These are phyloP conservation scores for Letharia columbiana DNA, from an alignment of 495 filamentous ascomycete genomes.

Conservation along the genomic window DNA sequence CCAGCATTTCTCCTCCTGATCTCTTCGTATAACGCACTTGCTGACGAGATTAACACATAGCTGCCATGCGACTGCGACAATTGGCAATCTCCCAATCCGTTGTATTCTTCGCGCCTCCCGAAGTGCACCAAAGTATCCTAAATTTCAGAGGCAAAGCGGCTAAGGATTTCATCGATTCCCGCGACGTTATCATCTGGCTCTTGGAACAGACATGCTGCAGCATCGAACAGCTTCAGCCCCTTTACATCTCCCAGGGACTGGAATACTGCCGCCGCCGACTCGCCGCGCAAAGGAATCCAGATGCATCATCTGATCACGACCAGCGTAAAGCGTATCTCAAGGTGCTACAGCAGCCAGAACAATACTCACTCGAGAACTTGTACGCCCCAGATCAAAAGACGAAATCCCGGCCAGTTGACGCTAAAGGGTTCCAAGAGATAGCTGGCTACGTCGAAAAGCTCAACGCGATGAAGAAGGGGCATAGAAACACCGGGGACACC, in stretches of 20 bases:
- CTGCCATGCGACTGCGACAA: constrained; percentile 42
- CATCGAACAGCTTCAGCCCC: constrained; percentile 45
- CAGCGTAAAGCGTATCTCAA: constrained; percentile 34
- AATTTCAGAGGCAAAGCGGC: constrained; percentile 28
- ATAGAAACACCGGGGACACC: constrained; percentile 27
- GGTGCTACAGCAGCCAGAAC: constrained; percentile 35
- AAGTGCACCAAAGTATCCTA: constrained; percentile 43
- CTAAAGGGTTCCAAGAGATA: constrained; percentile 19
- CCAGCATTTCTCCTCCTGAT: neutral
- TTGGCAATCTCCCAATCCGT: constrained; percentile 34
- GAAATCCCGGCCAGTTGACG: constrained; percentile 9
- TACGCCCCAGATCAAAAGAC: constrained; percentile 31
- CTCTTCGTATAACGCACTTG: neutral
- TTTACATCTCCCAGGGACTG: constrained; percentile 49
- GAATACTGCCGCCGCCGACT: constrained; percentile 43
- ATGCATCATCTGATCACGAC: constrained; percentile 28
- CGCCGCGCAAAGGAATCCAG: constrained; percentile 24
- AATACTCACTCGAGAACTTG: constrained; percentile 38
- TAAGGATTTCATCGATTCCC: constrained; percentile 31
- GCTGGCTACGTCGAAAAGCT: constrained; percentile 28
- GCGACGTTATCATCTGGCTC: constrained; percentile 51
- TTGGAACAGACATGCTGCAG: constrained; percentile 51
- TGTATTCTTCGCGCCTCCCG: constrained; percentile 39
- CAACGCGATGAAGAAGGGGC: constrained; percentile 20
- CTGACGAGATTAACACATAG: constrained; percentile 23